Evolutionary conservation across 1,284 basidiomycete genomes (phyloP), one percentile per base, ranked within the genome.

Genomic region (Cryptococcus neoformans): DNA sequence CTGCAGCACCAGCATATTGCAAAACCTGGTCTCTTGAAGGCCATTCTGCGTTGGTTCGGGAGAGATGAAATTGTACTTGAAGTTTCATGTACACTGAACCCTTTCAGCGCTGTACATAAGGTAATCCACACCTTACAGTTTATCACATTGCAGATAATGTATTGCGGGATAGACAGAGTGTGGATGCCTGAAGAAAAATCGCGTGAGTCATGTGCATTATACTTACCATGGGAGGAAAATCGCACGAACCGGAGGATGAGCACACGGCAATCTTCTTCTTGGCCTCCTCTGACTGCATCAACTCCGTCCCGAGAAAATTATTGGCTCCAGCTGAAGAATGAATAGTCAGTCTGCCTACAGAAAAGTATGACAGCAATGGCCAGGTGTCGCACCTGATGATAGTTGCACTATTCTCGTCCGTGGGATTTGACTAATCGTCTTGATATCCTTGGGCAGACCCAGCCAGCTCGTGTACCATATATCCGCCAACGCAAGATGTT

Each of bases 121-220:
- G 35, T 11, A 9, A 16, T 11, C 11, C 7, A 14, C 1, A 4
- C 62, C 69, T 49, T 48, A 73, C 71, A 50, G 21, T 59, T 68
- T 35, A 75, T 62, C 17, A 68, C 59, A 53, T 70, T 67, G 1
- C 58, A 64, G 41, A 78, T 53, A 50, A 75, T 69, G 55, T 70
- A 77, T 46, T 65, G 67, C 9, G 75, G 73, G 46, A 78, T 77
- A 45, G 62, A 64, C 44, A 69, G 58, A 4, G 62, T 66, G 57
- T 78, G 76, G 36, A 77, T 72, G 28, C 76, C 76, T 61, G 39
- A n/a, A 16, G 11, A 11, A 4, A 3, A 28, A 4, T 2, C 3
- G 4, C 28, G 28, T 28, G 28, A 28, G 28, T 49, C 16, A 49
- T 41, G 40, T 12, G 6, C 11, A 17, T 41, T 6, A n/a, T 10